Evolutionary conservation across 139 green algal species (phyloP).

Genomic region (Chloropicon primus): DNA sequence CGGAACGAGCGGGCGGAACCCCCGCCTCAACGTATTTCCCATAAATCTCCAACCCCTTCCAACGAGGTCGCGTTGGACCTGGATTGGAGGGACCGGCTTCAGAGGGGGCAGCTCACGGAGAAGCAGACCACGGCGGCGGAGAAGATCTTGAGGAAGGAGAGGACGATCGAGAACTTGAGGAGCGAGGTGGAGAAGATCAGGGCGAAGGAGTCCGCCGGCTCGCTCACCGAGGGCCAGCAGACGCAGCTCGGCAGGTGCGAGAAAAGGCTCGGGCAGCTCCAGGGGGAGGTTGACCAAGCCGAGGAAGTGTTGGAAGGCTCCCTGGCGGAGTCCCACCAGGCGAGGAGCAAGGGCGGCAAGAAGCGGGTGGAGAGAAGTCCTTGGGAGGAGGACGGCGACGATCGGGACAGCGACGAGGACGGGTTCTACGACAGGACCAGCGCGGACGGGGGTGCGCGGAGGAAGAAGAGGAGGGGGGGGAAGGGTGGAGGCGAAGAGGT

Average conservation of each 20-base stretch:
- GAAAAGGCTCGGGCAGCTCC: slow-evolving; percentile 33
- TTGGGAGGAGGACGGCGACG: slow-evolving; percentile 23
- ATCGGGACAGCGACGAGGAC: slow-evolving; percentile 34
- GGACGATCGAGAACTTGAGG: slow-evolving; percentile 56
- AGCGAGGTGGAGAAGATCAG: slow-evolving; percentile 62
- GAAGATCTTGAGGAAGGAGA: slow-evolving; percentile 63
- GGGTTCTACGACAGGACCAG: slow-evolving; percentile 63
- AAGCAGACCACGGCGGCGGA: slow-evolving; percentile 77
- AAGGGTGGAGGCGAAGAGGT: slow-evolving; percentile 9
- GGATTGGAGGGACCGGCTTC: slow-evolving; percentile 46
- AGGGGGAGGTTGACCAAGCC: slow-evolving; percentile 65
- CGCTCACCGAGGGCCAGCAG: slow-evolving; percentile 23
- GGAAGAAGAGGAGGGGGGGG: neutral
- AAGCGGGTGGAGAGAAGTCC: slow-evolving; percentile 4
- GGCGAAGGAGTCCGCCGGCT: slow-evolving; percentile 7
- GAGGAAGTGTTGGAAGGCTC: slow-evolving; percentile 69
- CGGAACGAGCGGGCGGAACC: slow-evolving; percentile 29
- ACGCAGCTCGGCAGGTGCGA: slow-evolving; percentile 47
- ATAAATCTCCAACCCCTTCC: no score
- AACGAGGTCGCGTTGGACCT: no score
- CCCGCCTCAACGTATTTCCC: no score
- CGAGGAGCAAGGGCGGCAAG: slow-evolving; percentile 3
- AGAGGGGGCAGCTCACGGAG: slow-evolving; percentile 53
- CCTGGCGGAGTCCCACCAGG: slow-evolving; percentile 38
- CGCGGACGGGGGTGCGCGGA: neutral